Evolutionary conservation across 2,329 filamentous ascomycete genomes (phyloP), one percentile per base, ranked within the genome.

Genomic region (Cladosporium sphaerospermum): DNA sequence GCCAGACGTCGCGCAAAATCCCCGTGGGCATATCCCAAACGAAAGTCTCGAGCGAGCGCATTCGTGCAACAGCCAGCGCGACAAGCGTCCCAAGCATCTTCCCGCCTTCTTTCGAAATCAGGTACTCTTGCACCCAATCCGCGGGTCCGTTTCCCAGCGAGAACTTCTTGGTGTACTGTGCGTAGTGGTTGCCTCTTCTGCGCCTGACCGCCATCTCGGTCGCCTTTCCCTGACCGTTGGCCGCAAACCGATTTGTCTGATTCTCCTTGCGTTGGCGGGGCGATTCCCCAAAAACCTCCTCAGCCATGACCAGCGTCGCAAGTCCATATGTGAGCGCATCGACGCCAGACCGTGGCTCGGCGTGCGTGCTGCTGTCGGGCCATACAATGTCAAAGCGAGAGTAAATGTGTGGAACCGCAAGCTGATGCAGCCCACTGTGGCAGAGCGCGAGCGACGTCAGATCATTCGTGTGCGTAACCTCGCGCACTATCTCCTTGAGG

Each of bases 11-110:
- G 50, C 88, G 80, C 50, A 90, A 72, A 14, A 93, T 85, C 1
- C 88, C 89, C 0, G 88, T 93, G 0, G 88, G 88, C 88, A 93
- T 92, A 64, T 95, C 88, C 88, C 88, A 93, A 3, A 88, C 77
- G 63, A 93, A 93, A 0, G 83, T 84, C 69, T 93, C 88, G 37
- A 95, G 76, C 62, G 88, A 89, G 48, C 82, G 75, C 88, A 93
- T 93, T 57, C 86, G 84, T 41, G 84, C 83, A n/a, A 93, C 77
- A 10, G 88, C 86, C 58, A 91, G 72, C 9, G 88, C 86, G 10
- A 90, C 88, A 46, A 93, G 73, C 1, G 87, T 92, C 4, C 88
- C 87, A n/a, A 93, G 77, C 87, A 93, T 90, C 72, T 92, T 93
- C 3, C 89, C 89, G 53, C 85, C 84, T 66, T 92, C 88, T 69